These are phyloP conservation scores for Chenopodium quinoa DNA, from an alignment of 148 eudicot genomes.

Conservation along the genomic window DNA sequence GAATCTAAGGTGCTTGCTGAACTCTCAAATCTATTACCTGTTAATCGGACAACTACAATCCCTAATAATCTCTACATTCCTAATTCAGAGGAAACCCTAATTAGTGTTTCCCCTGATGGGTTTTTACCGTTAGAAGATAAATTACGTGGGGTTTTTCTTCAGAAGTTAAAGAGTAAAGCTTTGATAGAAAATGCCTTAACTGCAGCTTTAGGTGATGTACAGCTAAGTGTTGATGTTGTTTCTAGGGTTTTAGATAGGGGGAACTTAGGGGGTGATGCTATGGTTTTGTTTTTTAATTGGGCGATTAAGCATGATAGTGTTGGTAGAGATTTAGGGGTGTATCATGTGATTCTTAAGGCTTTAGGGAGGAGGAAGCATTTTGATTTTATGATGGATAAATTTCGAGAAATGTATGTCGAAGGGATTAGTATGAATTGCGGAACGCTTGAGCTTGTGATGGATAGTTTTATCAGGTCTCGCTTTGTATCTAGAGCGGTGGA, in stretches of 20 bases:
- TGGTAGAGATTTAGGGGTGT: constrained; percentile 34
- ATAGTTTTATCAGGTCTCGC: constrained; percentile 55
- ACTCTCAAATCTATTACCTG: constrained; percentile 56
- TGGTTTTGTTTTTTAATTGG: constrained; percentile 77
- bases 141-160: constrained; percentile 80
- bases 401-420: constrained; percentile 45
- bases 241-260: constrained; percentile 65
- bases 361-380: constrained; percentile 82
- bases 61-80: constrained; percentile 12
- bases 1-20: constrained; percentile 53
- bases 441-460: constrained; percentile 60
- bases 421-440: constrained; percentile 48
- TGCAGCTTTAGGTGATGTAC: constrained; percentile 32
- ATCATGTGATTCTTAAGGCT: constrained; percentile 61
- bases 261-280: constrained; percentile 61
- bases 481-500: constrained; percentile 57
- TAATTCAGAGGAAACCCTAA: constrained; percentile 13
- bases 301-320: constrained; percentile 45
- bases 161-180: constrained; percentile 56
- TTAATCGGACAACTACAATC: constrained; percentile 22
- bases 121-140: constrained; percentile 68
- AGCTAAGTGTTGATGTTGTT: constrained; percentile 48
- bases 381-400: constrained; percentile 45
- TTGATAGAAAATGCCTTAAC: constrained; percentile 47
- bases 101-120: constrained; percentile 41